Conservation (phyloP, 208 protist species). For the Lotmaria passim region DNA sequence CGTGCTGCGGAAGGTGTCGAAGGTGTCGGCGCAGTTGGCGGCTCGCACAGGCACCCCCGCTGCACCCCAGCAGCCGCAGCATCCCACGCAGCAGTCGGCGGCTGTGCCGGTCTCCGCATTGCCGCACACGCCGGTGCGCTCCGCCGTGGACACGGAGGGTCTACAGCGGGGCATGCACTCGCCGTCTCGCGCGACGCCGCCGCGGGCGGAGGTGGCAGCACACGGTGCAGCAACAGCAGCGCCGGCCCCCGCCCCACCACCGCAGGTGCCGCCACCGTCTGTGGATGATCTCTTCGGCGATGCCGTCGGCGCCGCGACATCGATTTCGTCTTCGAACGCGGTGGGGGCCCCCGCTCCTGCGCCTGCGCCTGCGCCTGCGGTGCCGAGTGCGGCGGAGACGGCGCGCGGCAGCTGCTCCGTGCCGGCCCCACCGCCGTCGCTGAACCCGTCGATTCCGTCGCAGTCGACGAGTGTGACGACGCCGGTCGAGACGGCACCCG, state of each 20-base stretch:
- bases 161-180: not conserved
- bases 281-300: slow-evolving; percentile 42
- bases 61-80: not conserved
- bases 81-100: not conserved
- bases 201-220: slow-evolving; percentile 24
- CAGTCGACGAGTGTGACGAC: not conserved
- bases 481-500: not conserved
- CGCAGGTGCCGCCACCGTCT: slow-evolving; percentile 4
- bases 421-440: not conserved
- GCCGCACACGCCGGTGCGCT: slow-evolving; percentile 19
- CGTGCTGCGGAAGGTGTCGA: slow-evolving; percentile 46
- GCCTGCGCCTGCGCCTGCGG: not conserved
- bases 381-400: not conserved
- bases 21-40: not conserved
- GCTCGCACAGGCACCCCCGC: not conserved
- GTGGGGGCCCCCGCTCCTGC: not conserved
- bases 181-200: slow-evolving; percentile 14
- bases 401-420: not conserved
- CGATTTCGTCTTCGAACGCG: slow-evolving; percentile 6
- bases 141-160: slow-evolving; percentile 29
- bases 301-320: not conserved
- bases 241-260: slow-evolving; percentile 4
- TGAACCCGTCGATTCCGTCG: slow-evolving; percentile 7
- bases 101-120: not conserved
- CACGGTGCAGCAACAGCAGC: slow-evolving; percentile 17